Percentiles rank a stretch among this genome's conserved stretches.
These are phyloP conservation scores for Rosa lucieae DNA, from an alignment of 306 rosid genomes.

Conservation along the genomic window DNA sequence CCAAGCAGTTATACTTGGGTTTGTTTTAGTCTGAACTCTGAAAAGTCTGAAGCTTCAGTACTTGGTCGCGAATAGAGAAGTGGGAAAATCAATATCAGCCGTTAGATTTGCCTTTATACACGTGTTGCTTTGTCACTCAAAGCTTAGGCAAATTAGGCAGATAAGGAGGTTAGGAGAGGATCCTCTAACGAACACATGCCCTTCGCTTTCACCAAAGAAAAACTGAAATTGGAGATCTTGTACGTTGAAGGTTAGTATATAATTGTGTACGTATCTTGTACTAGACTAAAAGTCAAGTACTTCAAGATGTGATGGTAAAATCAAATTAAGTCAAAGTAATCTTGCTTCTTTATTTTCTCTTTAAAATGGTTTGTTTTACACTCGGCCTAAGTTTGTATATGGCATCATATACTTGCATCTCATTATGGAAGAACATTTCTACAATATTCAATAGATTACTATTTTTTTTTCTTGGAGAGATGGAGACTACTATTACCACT, in stretches of 20 bases:
- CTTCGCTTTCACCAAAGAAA: conserved; percentile 16
- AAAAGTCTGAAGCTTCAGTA: no score
- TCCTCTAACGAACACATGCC: conserved; percentile 10
- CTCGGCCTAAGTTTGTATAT: background rate
- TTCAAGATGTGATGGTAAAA: background rate
- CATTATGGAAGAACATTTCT: background rate
- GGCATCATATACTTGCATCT: background rate
- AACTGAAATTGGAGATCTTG: conserved; percentile 15
- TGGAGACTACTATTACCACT: background rate
- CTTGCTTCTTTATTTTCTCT: background rate
- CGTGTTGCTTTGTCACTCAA: no score
- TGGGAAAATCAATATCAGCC: no score
- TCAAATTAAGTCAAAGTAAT: background rate
- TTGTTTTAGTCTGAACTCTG: no score
- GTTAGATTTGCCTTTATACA: no score
- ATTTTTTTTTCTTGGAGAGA: background rate
- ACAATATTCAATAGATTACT: background rate
- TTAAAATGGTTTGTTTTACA: background rate
- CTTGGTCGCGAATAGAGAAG: no score
- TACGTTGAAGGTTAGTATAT: background rate
- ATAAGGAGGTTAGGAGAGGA: no score
- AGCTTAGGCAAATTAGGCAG: no score
- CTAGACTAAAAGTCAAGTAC: background rate
- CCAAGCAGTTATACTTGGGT: no score
- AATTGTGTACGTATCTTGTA: background rate